These are phyloP conservation scores for Neurospora africana DNA, from an alignment of 495 filamentous ascomycete species.

Conservation along the genomic window DNA sequence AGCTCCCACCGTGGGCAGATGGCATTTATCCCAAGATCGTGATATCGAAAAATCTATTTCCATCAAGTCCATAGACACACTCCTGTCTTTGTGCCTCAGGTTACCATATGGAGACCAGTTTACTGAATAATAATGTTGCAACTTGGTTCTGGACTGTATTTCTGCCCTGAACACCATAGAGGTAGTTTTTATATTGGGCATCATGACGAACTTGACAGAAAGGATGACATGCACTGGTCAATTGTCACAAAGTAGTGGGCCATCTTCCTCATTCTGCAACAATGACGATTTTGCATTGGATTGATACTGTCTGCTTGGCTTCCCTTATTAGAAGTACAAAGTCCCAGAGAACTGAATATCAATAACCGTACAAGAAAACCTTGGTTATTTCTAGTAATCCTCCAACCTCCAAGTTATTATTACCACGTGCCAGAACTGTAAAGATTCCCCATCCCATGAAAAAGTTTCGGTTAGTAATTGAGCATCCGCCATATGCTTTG, in stretches of 20 bases:
- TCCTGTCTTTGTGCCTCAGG: not conserved
- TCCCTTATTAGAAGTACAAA: slow-evolving; percentile 12
- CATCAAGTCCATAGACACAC: not conserved
- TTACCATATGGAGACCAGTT: not conserved
- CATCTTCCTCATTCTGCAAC: not conserved
- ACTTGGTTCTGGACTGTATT: not conserved
- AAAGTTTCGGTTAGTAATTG: not conserved
- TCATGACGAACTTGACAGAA: not conserved
- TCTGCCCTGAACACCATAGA: not conserved
- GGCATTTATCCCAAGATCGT: not conserved
- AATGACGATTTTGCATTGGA: slow-evolving; percentile 11
- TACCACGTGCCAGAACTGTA: slow-evolving; percentile 16
- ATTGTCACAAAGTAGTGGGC: not conserved
- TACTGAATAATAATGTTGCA: not conserved
- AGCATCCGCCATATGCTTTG: not conserved
- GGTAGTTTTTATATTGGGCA: not conserved
- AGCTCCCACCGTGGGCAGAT: not conserved
- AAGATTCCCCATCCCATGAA: slow-evolving; percentile 14
- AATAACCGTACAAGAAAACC: slow-evolving; percentile 18
- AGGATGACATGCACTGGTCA: not conserved
- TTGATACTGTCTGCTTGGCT: slow-evolving; percentile 16
- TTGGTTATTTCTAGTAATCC: slow-evolving; percentile 11
- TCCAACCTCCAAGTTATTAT: slow-evolving; percentile 12
- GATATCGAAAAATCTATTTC: too few species aligned
- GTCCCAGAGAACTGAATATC: slow-evolving; percentile 11